Evolutionary conservation across 345 rosid genomes (phyloP), one percentile per base, ranked within the genome.

Genomic region (Brassica nigra): DNA sequence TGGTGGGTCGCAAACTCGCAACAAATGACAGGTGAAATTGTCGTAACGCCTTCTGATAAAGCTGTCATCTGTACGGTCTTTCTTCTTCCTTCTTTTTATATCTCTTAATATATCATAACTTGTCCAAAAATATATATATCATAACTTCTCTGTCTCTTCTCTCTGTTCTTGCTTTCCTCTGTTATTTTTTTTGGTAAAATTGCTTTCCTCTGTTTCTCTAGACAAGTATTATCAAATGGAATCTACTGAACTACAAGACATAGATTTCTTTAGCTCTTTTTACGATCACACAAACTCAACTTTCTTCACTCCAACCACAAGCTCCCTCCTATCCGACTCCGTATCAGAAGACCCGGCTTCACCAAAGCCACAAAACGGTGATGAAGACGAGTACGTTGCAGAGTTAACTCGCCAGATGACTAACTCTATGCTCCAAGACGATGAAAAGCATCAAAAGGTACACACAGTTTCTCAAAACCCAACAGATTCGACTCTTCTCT

Each of bases 381-480:
- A 90, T 59, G 90, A 84, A 29, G 93, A 90, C 69, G 88, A 84
- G 16, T 90, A 86, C 73, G 80, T 83, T 27, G 85, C 90, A 9
- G 91, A 90, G 85, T 80, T 92, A 86, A 87, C 90, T 68, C 94
- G 91, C 9, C 91, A 84, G 89, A 95, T 95, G 99, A 88, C 97
- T 80, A 81, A 88, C 49, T 81, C 76, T 83, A 91, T 88, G 84
- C 81, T 82, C 77, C 84, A 77, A 74, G 84, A 81, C 71, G 82
- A 77, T 76, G 82, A 77, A 39, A 77, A 77, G 23, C 81, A 72
- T 61, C 81, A 33, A 61, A 81, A 77, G 82, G 84, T 82, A 28
- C 63, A 1, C 27, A 55, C 18, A 23, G 27, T 58, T 59, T 37
- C 15, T 15, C 1, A n/a, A 49, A 72, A 6, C 57, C 27, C 52